Evolutionary conservation across 2,329 filamentous ascomycete genomes (phyloP).

Genomic region (Alternaria arborescens): DNA sequence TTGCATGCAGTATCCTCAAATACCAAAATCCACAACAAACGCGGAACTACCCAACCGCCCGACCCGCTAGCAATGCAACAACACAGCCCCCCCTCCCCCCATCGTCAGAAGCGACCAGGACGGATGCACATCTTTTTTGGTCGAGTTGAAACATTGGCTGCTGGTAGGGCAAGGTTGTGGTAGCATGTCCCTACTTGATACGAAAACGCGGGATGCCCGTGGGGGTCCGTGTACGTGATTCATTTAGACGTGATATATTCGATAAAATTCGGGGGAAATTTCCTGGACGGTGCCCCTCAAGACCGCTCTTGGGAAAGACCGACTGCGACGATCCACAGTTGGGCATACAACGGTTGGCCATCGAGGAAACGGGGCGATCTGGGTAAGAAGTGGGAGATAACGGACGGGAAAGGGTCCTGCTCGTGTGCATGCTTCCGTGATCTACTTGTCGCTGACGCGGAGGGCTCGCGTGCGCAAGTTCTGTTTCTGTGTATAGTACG

Average conservation of each 20-base stretch:
- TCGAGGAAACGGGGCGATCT: conserved; percentile 16
- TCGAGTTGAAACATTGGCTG: conserved; percentile 16
- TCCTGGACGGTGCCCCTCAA: not conserved
- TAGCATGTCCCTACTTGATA: conserved; percentile 27
- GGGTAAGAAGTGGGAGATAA: conserved; percentile 6
- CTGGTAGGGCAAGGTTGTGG: conserved; percentile 12
- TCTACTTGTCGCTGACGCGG: conserved; percentile 19
- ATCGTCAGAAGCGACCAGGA: conserved; percentile 2
- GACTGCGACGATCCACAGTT: conserved; percentile 25
- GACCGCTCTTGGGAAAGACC: not conserved
- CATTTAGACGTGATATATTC: conserved; percentile 35
- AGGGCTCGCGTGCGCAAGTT: conserved; percentile 26
- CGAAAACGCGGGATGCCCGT: conserved; percentile 32
- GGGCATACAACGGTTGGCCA: conserved; percentile 19
- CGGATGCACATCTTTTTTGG: conserved; percentile 13
- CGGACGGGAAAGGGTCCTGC: conserved; percentile 28
- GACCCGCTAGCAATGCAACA: conserved; percentile 16
- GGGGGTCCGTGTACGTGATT: conserved; percentile 42
- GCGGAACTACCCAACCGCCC: conserved; percentile 23
- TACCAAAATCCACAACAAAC: conserved; percentile 10
- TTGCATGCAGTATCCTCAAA: not conserved
- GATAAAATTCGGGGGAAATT: conserved; percentile 22
- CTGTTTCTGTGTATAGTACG: conserved; percentile 1
- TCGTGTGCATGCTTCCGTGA: conserved; percentile 30
- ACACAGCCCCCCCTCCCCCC: conserved; percentile 6